Conservation (phyloP, 805 yeast genomes). For the Wickerhamomyces chaumierensis region DNA sequence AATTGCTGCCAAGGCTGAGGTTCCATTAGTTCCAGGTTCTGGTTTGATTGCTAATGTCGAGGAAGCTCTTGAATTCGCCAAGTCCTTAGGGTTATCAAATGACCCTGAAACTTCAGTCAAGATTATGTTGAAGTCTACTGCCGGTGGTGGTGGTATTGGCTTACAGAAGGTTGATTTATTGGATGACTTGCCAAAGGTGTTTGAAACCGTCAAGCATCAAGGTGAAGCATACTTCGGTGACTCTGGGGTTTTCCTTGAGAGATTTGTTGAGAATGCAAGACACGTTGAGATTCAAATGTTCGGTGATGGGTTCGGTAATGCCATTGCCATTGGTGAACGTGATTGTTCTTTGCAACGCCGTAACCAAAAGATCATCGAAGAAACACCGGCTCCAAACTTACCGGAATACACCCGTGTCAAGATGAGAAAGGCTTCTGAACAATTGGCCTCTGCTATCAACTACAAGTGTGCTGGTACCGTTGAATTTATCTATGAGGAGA, state of each 20-base stretch:
- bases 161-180: slow-evolving; percentile 83
- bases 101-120: slow-evolving; percentile 48
- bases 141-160: slow-evolving; percentile 99
- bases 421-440: slow-evolving; percentile 79
- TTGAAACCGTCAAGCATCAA: slow-evolving; percentile 86
- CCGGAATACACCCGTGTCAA: slow-evolving; percentile 66
- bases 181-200: slow-evolving; percentile 72
- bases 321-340: slow-evolving; percentile 92
- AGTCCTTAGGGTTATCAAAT: slow-evolving; percentile 36
- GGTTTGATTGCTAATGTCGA: slow-evolving; percentile 60
- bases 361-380: slow-evolving; percentile 93
- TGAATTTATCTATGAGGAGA: slow-evolving; percentile 85
- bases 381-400: slow-evolving; percentile 93
- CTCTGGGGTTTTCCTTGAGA: slow-evolving; percentile 88
- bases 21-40: slow-evolving; percentile 97
- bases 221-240: slow-evolving; percentile 91
- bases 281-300: slow-evolving; percentile 95
- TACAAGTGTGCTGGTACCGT: slow-evolving; percentile 98
- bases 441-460: slow-evolving; percentile 68
- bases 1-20: slow-evolving; percentile 84
- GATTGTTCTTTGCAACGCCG: slow-evolving; percentile 97
- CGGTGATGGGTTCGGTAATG: slow-evolving; percentile 92
- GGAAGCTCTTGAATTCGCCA: slow-evolving; percentile 72
- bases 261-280: slow-evolving; percentile 90
- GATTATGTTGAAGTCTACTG: slow-evolving; percentile 93